Evolutionary conservation across 495 filamentous ascomycete genomes (phyloP), one percentile per base, ranked within the genome.

Genomic region (Annulohypoxylon bovei): DNA sequence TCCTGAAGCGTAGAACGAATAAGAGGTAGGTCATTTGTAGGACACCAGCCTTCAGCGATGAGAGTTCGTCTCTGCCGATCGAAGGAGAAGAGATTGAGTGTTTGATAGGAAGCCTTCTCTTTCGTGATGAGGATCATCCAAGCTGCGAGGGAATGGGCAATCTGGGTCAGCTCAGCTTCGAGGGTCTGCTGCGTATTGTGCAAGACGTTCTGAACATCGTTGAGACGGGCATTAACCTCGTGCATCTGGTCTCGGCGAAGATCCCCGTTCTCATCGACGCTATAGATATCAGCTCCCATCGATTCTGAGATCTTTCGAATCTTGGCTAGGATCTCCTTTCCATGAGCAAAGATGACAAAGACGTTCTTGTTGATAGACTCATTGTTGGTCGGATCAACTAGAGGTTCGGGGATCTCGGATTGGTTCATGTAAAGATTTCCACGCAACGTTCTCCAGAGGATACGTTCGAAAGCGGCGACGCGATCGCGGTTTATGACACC

Each of bases 401-500:
- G 92, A n/a, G 93, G 89, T 72, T 98, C 93, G 28, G 93, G 90
- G 58, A 99, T 98, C 83, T 98, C 95, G 33, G 94, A 93, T 83
- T 99, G 95, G 82, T 98, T 99, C 95, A 99, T 99, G 83, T 98
- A 99, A 18, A 99, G 87, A 81, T 99, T 99, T 70, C 95, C 95
- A 73, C 95, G 93, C 58, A 99, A 84, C 0, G 95, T 97, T 59
- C 95, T 86, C 95, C 95, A 99, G 14, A 99, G 86, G 68, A 98
- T 98, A 55, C 95, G 90, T 80, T 99, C 95, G 75, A 99, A 98
- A 32, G 95, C 91, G 7, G 91, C 94, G 62, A 98, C 95, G 6
- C 94, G 90, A 68, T 98, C 95, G 23, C 94, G 86, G 23, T 92
- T 91, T 73, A 99, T 98, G 56, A 98, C 96, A 79, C 95, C 95